These are phyloP conservation scores for Dactylellina parvicollis DNA, from an alignment of 2,329 filamentous ascomycete genomes.

Conservation along the genomic window DNA sequence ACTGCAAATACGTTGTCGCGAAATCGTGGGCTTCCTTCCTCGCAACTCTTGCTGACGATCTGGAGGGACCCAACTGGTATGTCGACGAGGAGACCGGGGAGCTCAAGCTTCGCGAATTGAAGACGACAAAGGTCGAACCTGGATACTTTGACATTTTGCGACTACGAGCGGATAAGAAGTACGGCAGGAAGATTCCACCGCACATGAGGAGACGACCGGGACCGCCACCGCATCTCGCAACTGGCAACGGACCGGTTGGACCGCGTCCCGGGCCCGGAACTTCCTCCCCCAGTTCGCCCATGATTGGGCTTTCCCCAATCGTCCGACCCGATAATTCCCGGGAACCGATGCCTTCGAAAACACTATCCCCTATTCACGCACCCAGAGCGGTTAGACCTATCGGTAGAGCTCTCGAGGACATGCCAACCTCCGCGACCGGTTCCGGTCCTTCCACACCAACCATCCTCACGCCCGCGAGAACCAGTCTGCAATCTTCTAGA, in stretches of 20 bases:
- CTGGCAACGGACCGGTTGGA: constrained; percentile 47
- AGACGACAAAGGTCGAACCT: constrained; percentile 86
- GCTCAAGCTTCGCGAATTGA: constrained; percentile 92
- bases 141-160: constrained; percentile 92
- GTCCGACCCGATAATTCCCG: constrained; percentile 29
- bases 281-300: constrained; percentile 44
- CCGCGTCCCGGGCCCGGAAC: constrained; percentile 50
- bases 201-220: constrained; percentile 65
- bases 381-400: constrained; percentile 47
- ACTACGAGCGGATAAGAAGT: constrained; percentile 95
- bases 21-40: constrained; percentile 90
- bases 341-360: constrained; percentile 47
- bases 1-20: constrained; percentile 96
- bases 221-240: constrained; percentile 56
- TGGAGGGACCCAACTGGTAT: constrained; percentile 87
- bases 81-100: constrained; percentile 93
- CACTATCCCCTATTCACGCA: constrained; percentile 49
- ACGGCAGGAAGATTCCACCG: constrained; percentile 69
- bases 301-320: constrained; percentile 52
- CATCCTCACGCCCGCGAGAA: constrained; percentile 62
- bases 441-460: constrained; percentile 56
- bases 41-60: constrained; percentile 86
- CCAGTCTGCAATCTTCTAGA: constrained; percentile 60
- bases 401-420: constrained; percentile 47
- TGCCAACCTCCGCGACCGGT: constrained; percentile 53